Percentiles rank a stretch among this genome's conserved stretches.
These are phyloP conservation scores for Aspergillus thermomutatus DNA, from an alignment of 2,329 filamentous ascomycete genomes.

Conservation along the genomic window DNA sequence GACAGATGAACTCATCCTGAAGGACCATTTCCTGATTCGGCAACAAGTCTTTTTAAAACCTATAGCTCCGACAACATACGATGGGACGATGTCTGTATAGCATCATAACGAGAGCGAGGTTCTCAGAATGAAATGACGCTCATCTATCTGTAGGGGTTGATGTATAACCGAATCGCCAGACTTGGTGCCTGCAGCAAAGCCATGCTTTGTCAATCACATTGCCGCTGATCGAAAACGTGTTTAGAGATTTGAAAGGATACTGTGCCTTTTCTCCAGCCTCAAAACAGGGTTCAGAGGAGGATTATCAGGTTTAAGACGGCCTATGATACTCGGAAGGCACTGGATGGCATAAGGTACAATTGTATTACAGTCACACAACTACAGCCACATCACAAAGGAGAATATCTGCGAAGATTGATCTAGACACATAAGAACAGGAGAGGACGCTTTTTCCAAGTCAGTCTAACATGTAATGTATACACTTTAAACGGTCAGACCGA, in stretches of 20 bases:
- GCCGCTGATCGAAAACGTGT: background rate
- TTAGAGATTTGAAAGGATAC: background rate
- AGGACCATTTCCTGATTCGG: background rate
- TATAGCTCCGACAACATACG: background rate
- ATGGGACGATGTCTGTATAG: background rate
- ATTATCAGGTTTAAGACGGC: background rate
- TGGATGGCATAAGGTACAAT: slow-evolving; percentile 33
- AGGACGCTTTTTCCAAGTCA: slow-evolving; percentile 27
- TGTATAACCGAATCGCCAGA: background rate
- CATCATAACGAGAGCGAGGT: background rate
- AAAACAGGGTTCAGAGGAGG: background rate
- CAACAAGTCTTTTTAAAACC: background rate
- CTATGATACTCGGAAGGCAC: slow-evolving; percentile 1
- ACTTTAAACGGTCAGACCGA: slow-evolving; percentile 87
- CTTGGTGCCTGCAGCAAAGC: too few species aligned
- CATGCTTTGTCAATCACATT: background rate
- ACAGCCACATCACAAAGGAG: slow-evolving; percentile 33
- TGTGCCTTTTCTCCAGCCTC: too few species aligned
- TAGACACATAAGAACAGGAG: slow-evolving; percentile 31
- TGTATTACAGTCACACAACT: slow-evolving; percentile 39
- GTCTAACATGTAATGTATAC: slow-evolving; percentile 38
- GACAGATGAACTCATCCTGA: too few species aligned
- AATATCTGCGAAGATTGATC: slow-evolving; percentile 36
- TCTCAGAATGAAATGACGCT: background rate
- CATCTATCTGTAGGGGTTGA: background rate